A percentile compares a stretch with the other conserved stretches of the same genome.
Conservation (phyloP, 2,329 filamentous ascomycete genomes). For the Didymella exigua region DNA sequence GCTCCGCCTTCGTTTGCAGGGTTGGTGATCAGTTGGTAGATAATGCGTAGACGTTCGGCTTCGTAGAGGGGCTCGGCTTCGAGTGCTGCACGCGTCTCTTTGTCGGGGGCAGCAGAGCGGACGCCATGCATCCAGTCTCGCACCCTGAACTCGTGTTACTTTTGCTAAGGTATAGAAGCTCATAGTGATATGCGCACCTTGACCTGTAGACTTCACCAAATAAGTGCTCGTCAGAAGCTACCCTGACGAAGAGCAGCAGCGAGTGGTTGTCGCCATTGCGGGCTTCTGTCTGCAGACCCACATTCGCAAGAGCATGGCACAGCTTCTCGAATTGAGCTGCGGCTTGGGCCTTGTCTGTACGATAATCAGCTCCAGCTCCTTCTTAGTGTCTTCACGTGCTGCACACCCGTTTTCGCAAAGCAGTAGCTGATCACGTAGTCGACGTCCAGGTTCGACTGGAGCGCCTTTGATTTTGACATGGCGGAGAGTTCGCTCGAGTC, state of each 20-base stretch:
- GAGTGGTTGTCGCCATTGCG: conserved; percentile 77
- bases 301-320: conserved; percentile 72
- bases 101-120: conserved; percentile 74
- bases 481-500: conserved; percentile 26
- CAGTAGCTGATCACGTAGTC: conserved; percentile 88
- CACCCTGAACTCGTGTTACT: conserved; percentile 60
- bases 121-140: conserved; percentile 95
- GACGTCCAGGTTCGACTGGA: conserved; percentile 68
- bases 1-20: conserved; percentile 55
- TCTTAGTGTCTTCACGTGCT: neutral
- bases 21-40: conserved; percentile 74
- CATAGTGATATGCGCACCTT: conserved; percentile 54
- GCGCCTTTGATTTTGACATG: conserved; percentile 48
- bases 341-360: conserved; percentile 69
- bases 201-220: conserved; percentile 82
- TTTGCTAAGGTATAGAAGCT: neutral
- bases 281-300: conserved; percentile 87
- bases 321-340: conserved; percentile 78
- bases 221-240: conserved; percentile 76
- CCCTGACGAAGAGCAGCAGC: conserved; percentile 81
- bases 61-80: conserved; percentile 79
- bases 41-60: conserved; percentile 83
- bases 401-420: conserved; percentile 69
- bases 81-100: conserved; percentile 71
- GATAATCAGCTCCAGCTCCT: conserved; percentile 19